Conservation (phyloP, 768 basidiomycete genomes). For the Amanita molliuscula region DNA sequence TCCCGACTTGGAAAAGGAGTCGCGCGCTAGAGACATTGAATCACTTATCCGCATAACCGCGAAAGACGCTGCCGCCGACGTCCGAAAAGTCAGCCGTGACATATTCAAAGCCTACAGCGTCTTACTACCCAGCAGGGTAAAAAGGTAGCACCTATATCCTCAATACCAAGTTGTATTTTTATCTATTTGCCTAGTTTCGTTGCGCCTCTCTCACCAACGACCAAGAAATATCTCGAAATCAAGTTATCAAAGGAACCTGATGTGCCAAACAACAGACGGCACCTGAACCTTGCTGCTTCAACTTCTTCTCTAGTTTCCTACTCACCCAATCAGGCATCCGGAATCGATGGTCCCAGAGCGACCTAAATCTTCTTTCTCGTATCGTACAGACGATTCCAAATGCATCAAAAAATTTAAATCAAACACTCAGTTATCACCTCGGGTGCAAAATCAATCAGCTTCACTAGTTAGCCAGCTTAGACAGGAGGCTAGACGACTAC, state of each 20-base stretch:
- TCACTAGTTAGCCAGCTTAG: neutral
- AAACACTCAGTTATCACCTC: neutral
- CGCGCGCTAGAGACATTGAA: conserved; percentile 57
- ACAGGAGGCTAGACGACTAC: neutral
- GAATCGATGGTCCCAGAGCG: neutral
- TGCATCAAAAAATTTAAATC: neutral
- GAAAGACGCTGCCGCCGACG: conserved; percentile 66
- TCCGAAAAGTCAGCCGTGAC: conserved; percentile 57
- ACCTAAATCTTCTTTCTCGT: conserved; percentile 3
- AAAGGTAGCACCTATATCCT: conserved; percentile 32
- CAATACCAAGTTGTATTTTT: neutral
- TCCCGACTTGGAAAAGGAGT: conserved; percentile 66
- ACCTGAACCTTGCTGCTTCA: neutral
- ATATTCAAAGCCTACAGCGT: conserved; percentile 71
- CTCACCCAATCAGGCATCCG: neutral
- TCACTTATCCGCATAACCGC: conserved; percentile 55
- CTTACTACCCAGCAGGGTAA: conserved; percentile 57
- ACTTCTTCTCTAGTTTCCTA: neutral
- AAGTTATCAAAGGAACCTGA: conserved; percentile 5
- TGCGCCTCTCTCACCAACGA: conserved; percentile 63
- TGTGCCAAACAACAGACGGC: neutral
- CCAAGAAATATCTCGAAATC: conserved; percentile 65
- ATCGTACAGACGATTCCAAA: neutral
- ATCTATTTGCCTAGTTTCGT: conserved; percentile 42
- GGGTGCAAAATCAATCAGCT: neutral